These are phyloP conservation scores for Euryodendron excelsum DNA, from an alignment of 148 eudicot species.

Conservation along the genomic window DNA sequence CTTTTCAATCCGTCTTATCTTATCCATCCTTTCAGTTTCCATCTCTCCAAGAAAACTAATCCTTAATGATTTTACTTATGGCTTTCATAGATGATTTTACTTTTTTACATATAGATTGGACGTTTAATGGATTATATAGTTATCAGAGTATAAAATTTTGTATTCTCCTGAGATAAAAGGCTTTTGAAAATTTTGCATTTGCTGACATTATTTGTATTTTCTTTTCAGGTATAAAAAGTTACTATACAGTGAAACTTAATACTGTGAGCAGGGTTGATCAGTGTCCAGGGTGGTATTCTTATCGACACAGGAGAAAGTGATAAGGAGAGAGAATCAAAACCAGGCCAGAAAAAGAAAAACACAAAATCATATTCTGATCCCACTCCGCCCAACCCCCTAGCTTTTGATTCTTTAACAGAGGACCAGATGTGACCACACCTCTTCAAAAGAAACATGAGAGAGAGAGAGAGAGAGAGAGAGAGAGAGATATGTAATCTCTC, in stretches of 20 bases:
- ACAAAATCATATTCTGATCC: slow-evolving; percentile 45
- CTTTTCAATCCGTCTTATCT: not conserved
- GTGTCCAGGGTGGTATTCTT: slow-evolving; percentile 30
- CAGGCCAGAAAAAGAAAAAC: slow-evolving; percentile 30
- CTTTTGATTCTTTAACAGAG: slow-evolving; percentile 37
- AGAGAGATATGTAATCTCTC: too few relatives aligned
- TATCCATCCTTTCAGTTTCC: not conserved
- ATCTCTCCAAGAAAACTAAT: too few relatives aligned
- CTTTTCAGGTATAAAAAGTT: not conserved
- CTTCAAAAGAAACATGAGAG: slow-evolving; percentile 20
- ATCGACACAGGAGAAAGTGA: slow-evolving; percentile 36
- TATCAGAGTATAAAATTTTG: too few relatives aligned
- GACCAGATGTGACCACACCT: slow-evolving; percentile 49
- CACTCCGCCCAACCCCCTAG: slow-evolving; percentile 24
- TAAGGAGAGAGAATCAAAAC: slow-evolving; percentile 33
- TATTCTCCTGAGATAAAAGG: too few relatives aligned
- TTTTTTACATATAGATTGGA: too few relatives aligned
- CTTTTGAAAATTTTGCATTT: too few relatives aligned
- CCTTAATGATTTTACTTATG: too few relatives aligned
- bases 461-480: not conserved
- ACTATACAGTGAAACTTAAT: not conserved
- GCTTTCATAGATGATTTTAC: too few relatives aligned
- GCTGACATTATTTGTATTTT: not conserved
- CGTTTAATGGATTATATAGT: too few relatives aligned
- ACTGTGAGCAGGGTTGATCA: slow-evolving; percentile 10